phyloP scores from a whole-genome alignment of 179 eudicot species.

The Spergularia azorica region DNA sequence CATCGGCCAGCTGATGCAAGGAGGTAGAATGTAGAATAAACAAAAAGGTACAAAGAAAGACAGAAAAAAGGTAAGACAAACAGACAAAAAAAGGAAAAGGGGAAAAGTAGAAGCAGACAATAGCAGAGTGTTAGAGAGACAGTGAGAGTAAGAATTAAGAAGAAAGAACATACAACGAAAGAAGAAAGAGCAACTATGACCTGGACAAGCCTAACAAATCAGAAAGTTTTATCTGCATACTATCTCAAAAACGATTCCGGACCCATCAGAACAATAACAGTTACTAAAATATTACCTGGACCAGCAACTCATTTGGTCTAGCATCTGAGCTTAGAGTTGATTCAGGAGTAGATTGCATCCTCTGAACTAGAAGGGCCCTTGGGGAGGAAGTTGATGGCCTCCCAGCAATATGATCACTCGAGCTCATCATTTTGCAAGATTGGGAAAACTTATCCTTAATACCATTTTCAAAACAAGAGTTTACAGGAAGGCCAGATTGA shows the following conservation, averaged over 20 bases:
- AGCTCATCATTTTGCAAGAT: conserved; percentile 10
- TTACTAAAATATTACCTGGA: conserved; percentile 21
- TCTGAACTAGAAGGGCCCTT: conserved; percentile 21
- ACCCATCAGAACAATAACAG: background rate
- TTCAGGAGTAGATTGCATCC: conserved; percentile 15
- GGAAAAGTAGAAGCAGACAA: no score
- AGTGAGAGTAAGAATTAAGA: no score
- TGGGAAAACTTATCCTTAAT: conserved; percentile 20
- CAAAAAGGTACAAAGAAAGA: no score
- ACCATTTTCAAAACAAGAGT: conserved; percentile 25
- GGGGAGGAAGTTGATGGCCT: conserved; percentile 20
- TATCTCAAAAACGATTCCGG: background rate
- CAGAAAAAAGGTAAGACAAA: no score
- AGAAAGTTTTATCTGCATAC: no score
- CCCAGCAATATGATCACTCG: conserved; percentile 24
- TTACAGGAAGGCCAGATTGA: conserved; percentile 20
- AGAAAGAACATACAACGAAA: no score
- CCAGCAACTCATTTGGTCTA: conserved; percentile 16
- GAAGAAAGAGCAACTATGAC: no score
- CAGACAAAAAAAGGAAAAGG: no score
- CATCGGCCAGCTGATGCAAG: background rate
- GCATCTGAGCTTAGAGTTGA: conserved; percentile 16
- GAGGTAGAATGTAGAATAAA: background rate
- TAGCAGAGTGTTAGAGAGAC: no score
- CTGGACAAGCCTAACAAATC: no score